Base-by-base conservation (phyloP, 208 protist species). In the Herpetomonas samuelpessoai region DNA sequence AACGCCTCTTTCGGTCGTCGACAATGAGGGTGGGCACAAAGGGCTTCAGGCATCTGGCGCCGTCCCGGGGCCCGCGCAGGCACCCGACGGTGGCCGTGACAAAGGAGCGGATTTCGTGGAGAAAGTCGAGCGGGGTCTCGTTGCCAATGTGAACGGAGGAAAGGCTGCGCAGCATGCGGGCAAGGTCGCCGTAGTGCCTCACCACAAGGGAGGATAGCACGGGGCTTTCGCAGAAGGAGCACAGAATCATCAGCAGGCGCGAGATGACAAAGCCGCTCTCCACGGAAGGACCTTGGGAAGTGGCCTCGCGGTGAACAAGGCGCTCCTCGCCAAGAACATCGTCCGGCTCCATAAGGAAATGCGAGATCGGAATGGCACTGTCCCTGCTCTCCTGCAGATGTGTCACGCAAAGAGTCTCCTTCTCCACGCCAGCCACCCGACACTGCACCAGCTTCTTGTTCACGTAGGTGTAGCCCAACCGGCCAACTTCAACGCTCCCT, bases 231-330 rank as follows among this genome's bases (percentile, higher is more conserved):
- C 83, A 92, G 54, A 96, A 46, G 52, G 74, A 91, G 14, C 82
- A 91, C 25, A 96, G 68, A 47, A 89, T 93, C 19, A 96, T 65
- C 28, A 93, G 74, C 39, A 94, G 61, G 39, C 86, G 74, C 28
- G 86, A 94, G 18, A 96, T 86, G 38, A 92, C 84, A 62, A 93
- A 93, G 31, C 90, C 88, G 54, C 86, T 75, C 58, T 75, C 71
- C 27, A 96, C 58, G 18, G 82, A 85, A 10, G 81, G 67, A 26
- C 80, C 70, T 31, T 58, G 56, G 24, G 74, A 63, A 25, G 56
- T 45, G 25, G 70, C 58, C 25, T 73, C 64, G 30, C 74, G 64
- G 51, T 74, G 67, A 28, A 88, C 56, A 19, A 78, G 64, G 47
- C 74, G 55, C 63, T 95, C 85, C 54, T 88, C 72, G 0, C 76